phyloP scores from a whole-genome alignment of 331 rosid species.

The Prunus yedoensis region DNA sequence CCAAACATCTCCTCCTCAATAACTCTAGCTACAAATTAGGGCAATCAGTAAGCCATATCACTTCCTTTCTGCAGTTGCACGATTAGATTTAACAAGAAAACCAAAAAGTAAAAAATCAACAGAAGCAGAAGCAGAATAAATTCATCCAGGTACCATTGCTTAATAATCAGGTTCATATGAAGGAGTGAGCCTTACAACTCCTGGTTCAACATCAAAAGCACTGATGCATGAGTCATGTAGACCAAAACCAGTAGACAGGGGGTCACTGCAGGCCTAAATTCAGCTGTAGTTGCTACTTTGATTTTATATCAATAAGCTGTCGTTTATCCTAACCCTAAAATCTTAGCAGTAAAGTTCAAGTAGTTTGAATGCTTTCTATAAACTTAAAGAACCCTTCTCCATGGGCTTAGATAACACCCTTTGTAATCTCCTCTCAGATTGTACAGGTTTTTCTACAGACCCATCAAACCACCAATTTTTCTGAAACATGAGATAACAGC shows the following conservation, averaged over 20 bases:
- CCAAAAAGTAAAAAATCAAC: not conserved
- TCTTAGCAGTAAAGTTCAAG: not conserved
- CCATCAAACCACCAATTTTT: too few species aligned
- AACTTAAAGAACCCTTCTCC: not conserved
- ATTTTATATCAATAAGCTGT: slow-evolving; percentile 1
- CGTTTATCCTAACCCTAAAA: not conserved
- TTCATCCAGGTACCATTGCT: not conserved
- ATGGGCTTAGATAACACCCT: too few species aligned
- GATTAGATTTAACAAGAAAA: not conserved
- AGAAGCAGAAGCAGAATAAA: not conserved
- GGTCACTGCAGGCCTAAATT: not conserved
- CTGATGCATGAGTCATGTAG: not conserved
- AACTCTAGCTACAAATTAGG: slow-evolving; percentile 65
- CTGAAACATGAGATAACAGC: too few species aligned
- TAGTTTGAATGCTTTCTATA: not conserved
- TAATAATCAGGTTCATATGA: not conserved
- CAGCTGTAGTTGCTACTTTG: not conserved
- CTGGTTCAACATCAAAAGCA: not conserved
- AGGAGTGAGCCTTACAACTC: not conserved
- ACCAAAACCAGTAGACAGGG: not conserved
- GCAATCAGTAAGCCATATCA: slow-evolving; percentile 7
- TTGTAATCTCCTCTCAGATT: too few species aligned
- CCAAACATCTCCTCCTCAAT: slow-evolving; percentile 99
- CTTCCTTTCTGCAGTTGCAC: not conserved
- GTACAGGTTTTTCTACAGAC: too few species aligned